Base-by-base conservation (phyloP, 768 basidiomycete genomes). In the Chalciporus pseudorubinellus region DNA sequence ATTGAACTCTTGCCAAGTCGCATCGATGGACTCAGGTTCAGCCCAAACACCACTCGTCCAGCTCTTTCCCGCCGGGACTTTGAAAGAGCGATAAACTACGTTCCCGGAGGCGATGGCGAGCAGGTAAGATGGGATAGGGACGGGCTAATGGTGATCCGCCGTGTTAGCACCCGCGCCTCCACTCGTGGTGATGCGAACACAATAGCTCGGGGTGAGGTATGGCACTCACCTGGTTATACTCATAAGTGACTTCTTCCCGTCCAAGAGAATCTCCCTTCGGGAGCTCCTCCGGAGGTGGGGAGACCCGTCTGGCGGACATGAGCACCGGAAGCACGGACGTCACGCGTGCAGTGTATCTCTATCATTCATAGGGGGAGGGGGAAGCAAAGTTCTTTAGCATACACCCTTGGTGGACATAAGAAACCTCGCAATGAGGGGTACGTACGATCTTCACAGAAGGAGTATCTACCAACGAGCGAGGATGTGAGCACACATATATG, bases 21-120 rank as follows among this genome's bases (percentile, higher is more conserved):
- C 77, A 1, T 93, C 89, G 51, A 95, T 79, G 31, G 85, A 69
- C 59, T 87, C 84, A 0, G 94, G 92, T 70, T 97, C 92, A 1
- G 92, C 83, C 94, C 93, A 98, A 2, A 92, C 78, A 5, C 94
- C 94, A 11, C 81, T 85, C 20, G 75, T 86, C 89, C 95, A 92
- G 28, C 73, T 62, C 58, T 84, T 85, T 24, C 83, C 87, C 42
- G 80, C 70, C 13, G 77, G 68, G 36, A 73, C 69, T 10, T 79
- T 71, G 66, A 93, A 91, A 0, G 80, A 59, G 2, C 76, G 80
- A 68, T 93, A 94, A 22, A 77, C 77, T 2, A 95, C 75, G 61
- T 95, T 87, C 6, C 93, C 94, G 1, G 82, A 78, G 0, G 94
- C 94, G 46, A 98, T 87, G 6, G 95, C 95, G 52, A 97, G 79